Evolutionary conservation across 441 rosid genomes (phyloP).

Genomic region (Pelargonium fulgidum): DNA sequence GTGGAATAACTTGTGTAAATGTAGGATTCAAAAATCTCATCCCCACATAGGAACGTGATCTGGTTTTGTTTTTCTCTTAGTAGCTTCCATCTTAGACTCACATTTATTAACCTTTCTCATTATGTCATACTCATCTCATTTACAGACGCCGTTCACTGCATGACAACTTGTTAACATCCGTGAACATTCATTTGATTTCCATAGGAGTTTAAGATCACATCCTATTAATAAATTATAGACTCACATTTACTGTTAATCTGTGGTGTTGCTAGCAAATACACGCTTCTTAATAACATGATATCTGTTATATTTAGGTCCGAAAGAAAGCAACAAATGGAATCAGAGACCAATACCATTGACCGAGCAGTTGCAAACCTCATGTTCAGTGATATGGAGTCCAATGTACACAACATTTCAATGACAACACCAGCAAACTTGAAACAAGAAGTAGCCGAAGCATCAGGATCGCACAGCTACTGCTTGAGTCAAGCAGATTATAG

Average conservation of each 20-base stretch:
- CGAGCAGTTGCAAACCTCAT: conserved; percentile 71
- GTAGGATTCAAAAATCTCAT: too few species aligned
- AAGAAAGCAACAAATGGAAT: conserved; percentile 37
- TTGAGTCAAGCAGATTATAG: not conserved
- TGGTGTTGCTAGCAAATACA: not conserved
- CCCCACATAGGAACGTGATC: too few species aligned
- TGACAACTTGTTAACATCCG: not conserved
- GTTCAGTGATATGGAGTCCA: conserved; percentile 53
- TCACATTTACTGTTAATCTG: not conserved
- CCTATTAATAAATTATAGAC: too few species aligned
- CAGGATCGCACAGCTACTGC: not conserved
- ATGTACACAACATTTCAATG: conserved; percentile 26
- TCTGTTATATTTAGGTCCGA: conserved; percentile 28
- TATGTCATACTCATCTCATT: too few species aligned
- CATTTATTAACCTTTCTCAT: too few species aligned
- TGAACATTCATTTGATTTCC: not conserved
- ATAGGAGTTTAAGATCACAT: not conserved
- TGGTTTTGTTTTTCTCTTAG: too few species aligned
- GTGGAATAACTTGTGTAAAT: too few species aligned
- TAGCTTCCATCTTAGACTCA: too few species aligned
- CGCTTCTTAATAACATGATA: not conserved
- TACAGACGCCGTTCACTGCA: not conserved
- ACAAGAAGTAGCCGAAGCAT: conserved; percentile 4
- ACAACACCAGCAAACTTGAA: conserved; percentile 7
- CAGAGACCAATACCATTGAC: conserved; percentile 65